These are phyloP conservation scores for Phytophthora quininea DNA, from an alignment of 352 stramenopile genomes.

Conservation along the genomic window DNA sequence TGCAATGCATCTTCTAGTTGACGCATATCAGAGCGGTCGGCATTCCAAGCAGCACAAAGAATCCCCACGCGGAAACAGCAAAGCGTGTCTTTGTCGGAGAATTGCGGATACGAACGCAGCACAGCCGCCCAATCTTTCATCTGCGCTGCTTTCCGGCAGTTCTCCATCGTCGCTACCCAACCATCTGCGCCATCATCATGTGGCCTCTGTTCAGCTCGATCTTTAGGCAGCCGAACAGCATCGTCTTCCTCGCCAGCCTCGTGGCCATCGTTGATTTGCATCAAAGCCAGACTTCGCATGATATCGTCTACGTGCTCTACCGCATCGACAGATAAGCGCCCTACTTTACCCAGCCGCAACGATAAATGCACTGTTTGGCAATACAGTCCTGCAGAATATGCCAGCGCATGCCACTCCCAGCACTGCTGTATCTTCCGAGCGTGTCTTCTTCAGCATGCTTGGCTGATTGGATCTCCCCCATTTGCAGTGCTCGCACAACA, in stretches of 20 bases:
- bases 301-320: conserved; percentile 85
- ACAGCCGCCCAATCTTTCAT: conserved; percentile 76
- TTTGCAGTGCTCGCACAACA: conserved; percentile 68
- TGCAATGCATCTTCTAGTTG: conserved; percentile 77
- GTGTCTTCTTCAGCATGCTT: conserved; percentile 75
- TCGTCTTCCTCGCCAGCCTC: conserved; percentile 56
- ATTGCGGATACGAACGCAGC: conserved; percentile 63
- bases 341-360: conserved; percentile 65
- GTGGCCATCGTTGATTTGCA: conserved; percentile 78
- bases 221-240: conserved; percentile 21
- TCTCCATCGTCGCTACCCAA: conserved; percentile 70
- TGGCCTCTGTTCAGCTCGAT: conserved; percentile 18
- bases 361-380: conserved; percentile 77
- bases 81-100: conserved; percentile 58
- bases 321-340: conserved; percentile 64
- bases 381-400: conserved; percentile 74
- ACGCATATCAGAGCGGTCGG: conserved; percentile 84
- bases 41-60: conserved; percentile 81
- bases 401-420: conserved; percentile 70
- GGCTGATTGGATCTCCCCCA: conserved; percentile 74
- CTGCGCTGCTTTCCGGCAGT: conserved; percentile 60
- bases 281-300: conserved; percentile 70
- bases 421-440: conserved; percentile 66
- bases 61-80: conserved; percentile 71
- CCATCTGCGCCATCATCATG: conserved; percentile 38